phyloP scores from a whole-genome alignment of 1,284 basidiomycete species.

The Paramarasmius palmivorus region DNA sequence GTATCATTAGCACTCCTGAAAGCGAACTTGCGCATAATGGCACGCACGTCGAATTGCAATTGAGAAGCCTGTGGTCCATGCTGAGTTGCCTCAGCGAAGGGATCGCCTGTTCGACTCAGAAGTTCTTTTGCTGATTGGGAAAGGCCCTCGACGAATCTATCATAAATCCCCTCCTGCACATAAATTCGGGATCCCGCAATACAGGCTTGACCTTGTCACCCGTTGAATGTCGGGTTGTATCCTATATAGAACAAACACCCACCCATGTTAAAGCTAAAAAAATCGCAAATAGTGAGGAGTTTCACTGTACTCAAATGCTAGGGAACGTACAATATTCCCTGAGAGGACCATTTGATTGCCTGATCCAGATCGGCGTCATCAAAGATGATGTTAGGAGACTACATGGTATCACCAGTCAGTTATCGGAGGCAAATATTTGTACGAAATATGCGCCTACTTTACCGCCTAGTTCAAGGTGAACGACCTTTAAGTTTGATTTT shows the following conservation, averaged over 20 bases:
- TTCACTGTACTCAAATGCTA: neutral
- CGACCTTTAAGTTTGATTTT: conserved; percentile 64
- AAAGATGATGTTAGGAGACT: conserved; percentile 81
- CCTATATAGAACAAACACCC: too few relatives aligned
- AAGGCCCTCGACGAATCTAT: conserved; percentile 64
- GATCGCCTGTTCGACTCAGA: conserved; percentile 54
- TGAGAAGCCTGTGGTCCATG: conserved; percentile 89
- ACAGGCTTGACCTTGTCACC: conserved; percentile 67
- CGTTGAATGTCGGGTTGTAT: too few relatives aligned
- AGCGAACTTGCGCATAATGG: neutral
- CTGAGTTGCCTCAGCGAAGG: conserved; percentile 68
- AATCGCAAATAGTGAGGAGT: too few relatives aligned
- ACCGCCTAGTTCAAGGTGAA: conserved; percentile 84
- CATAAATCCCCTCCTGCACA: conserved; percentile 80
- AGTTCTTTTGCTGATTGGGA: conserved; percentile 40
- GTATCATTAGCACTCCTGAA: neutral
- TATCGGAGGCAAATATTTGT: neutral
- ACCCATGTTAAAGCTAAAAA: too few relatives aligned
- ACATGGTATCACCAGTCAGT: conserved; percentile 27
- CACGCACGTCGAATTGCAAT: conserved; percentile 60
- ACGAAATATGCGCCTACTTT: neutral
- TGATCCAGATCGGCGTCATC: conserved; percentile 78
- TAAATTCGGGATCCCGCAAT: conserved; percentile 83
- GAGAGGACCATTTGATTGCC: conserved; percentile 79
- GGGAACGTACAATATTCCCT: conserved; percentile 72